phyloP scores from a whole-genome alignment of 2,329 filamentous ascomycete genomes.

The Hypomyces perniciosus region DNA sequence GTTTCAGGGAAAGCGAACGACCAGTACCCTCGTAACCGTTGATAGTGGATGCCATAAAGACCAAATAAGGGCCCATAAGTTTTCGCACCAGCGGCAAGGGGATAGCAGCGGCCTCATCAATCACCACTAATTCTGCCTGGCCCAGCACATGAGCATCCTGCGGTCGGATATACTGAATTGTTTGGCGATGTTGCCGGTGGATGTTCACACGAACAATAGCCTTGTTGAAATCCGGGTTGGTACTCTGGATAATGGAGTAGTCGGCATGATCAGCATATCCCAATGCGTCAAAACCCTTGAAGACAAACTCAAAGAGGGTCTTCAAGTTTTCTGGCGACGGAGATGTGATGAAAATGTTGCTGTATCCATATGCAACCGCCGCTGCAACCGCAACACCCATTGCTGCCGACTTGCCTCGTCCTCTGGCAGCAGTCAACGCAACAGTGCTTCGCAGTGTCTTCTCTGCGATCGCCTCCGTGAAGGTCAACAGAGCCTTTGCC shows the following conservation, averaged over 20 bases:
- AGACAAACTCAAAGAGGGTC: slow-evolving; percentile 95
- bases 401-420: slow-evolving; percentile 93
- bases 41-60: slow-evolving; percentile 99
- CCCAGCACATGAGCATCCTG: slow-evolving; percentile 93
- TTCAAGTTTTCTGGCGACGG: slow-evolving; percentile 98
- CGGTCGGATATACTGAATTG: slow-evolving; percentile 96
- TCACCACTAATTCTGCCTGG: slow-evolving; percentile 90
- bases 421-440: slow-evolving; percentile 85
- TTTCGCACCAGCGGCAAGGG: slow-evolving; percentile 88
- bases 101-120: slow-evolving; percentile 96
- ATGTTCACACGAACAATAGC: slow-evolving; percentile 96
- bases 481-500: slow-evolving; percentile 92
- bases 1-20: slow-evolving; percentile 86
- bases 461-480: slow-evolving; percentile 92
- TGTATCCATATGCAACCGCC: slow-evolving; percentile 92
- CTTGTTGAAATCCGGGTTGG: slow-evolving; percentile 98
- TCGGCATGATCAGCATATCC: slow-evolving; percentile 93
- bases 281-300: slow-evolving; percentile 94
- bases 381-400: slow-evolving; percentile 91
- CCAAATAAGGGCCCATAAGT: slow-evolving; percentile 91
- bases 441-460: slow-evolving; percentile 94
- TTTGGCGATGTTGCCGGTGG: slow-evolving; percentile 89
- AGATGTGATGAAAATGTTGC: slow-evolving; percentile 98
- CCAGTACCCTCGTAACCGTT: slow-evolving; percentile 98
- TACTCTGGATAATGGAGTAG: slow-evolving; percentile 97